phyloP scores from a whole-genome alignment of 306 rosid species.

The Albizia julibrissin region DNA sequence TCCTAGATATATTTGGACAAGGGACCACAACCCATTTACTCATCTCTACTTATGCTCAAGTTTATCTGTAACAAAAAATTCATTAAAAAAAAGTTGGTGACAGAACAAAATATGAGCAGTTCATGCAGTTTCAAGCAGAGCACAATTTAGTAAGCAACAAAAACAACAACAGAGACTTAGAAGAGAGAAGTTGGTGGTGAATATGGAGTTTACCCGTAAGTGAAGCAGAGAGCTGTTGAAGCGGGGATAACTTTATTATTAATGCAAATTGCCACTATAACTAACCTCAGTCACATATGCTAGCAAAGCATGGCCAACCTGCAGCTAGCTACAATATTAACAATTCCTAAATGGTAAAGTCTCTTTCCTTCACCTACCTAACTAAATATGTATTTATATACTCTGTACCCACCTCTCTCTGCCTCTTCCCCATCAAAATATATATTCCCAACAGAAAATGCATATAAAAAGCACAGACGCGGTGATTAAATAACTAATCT shows the following conservation, averaged over 20 bases:
- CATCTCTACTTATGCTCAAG: background rate
- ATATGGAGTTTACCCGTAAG: conserved; percentile 65
- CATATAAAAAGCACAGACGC: no score
- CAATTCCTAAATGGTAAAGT: conserved; percentile 46
- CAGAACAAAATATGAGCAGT: conserved; percentile 26
- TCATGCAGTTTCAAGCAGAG: background rate
- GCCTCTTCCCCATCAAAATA: conserved; percentile 41
- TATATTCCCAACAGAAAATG: no score
- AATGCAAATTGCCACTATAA: conserved; percentile 71
- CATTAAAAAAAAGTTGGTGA: background rate
- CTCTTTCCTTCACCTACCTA: conserved; percentile 37
- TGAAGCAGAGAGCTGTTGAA: conserved; percentile 59
- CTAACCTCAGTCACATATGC: conserved; percentile 79
- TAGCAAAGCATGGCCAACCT: conserved; percentile 37
- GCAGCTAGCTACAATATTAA: conserved; percentile 34
- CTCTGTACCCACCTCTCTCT: conserved; percentile 48
- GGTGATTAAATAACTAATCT: no score
- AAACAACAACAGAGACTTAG: background rate
- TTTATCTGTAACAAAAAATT: conserved; percentile 24
- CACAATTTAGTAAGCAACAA: background rate
- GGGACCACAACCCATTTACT: conserved; percentile 38
- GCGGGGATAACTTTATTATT: no score
- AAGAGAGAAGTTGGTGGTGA: background rate
- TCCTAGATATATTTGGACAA: conserved; percentile 29
- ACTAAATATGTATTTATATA: conserved; percentile 40